Conservation (phyloP, 2,329 filamentous ascomycete species). For the Aspergillus aculeatus region DNA sequence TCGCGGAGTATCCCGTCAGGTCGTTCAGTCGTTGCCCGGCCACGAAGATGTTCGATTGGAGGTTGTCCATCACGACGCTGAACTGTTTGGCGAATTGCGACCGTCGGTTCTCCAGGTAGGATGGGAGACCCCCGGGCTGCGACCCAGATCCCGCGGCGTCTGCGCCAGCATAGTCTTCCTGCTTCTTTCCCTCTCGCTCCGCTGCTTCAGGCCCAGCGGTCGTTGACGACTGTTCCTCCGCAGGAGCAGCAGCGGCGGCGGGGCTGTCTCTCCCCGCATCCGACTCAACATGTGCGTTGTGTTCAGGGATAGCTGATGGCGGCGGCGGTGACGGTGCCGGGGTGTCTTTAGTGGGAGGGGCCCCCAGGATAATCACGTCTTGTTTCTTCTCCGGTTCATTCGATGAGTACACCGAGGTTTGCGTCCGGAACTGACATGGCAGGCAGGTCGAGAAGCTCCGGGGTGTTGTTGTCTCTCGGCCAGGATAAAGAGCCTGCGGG, state of each 20-base stretch:
- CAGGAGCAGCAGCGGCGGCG: slow-evolving; percentile 16
- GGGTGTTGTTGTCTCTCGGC: slow-evolving; percentile 17
- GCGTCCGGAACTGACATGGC: slow-evolving; percentile 43
- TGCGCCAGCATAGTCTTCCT: background rate
- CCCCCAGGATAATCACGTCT: background rate
- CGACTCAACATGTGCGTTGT: slow-evolving; percentile 15
- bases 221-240: slow-evolving; percentile 8
- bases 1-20: slow-evolving; percentile 88
- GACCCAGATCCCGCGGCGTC: background rate
- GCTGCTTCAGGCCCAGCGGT: background rate
- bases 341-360: background rate
- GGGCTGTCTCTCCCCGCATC: slow-evolving; percentile 22
- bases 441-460: slow-evolving; percentile 42
- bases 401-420: slow-evolving; percentile 26
- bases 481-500: slow-evolving; percentile 22
- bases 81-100: slow-evolving; percentile 62
- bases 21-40: slow-evolving; percentile 89
- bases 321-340: slow-evolving; percentile 22
- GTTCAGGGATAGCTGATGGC: slow-evolving; percentile 12
- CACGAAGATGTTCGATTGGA: slow-evolving; percentile 80
- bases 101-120: slow-evolving; percentile 46
- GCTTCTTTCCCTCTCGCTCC: slow-evolving; percentile 9
- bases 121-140: slow-evolving; percentile 31
- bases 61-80: slow-evolving; percentile 76
- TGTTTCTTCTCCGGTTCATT: slow-evolving; percentile 17